These are phyloP conservation scores for Phyllosticta citriasiana DNA, from an alignment of 2,329 filamentous ascomycete species.

Conservation along the genomic window DNA sequence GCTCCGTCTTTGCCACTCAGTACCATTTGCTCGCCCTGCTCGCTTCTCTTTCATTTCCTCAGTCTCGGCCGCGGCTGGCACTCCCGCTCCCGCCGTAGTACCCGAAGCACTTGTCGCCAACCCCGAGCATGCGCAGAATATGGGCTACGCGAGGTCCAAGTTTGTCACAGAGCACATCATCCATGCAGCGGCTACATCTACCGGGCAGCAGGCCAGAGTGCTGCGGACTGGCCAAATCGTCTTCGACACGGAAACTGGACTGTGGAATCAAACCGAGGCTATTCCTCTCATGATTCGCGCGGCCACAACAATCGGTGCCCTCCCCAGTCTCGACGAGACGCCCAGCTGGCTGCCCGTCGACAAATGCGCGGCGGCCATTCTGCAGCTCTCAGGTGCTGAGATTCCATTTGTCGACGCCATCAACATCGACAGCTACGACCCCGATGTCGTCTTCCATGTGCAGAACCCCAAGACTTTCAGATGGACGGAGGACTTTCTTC, in stretches of 20 bases:
- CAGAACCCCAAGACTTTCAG: conserved; percentile 40
- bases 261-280: conserved; percentile 42
- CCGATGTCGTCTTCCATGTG: conserved; percentile 34
- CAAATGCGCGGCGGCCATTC: conserved; percentile 31
- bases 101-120: conserved; percentile 28
- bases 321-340: conserved; percentile 35
- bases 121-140: conserved; percentile 34
- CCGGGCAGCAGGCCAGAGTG: conserved; percentile 22
- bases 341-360: conserved; percentile 33
- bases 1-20: conserved; percentile 28
- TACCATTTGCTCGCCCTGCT: conserved; percentile 24
- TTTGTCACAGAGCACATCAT: conserved; percentile 40
- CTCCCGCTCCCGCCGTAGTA: conserved; percentile 22
- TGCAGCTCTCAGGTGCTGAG: conserved; percentile 23
- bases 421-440: background rate
- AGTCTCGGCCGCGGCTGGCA: conserved; percentile 32
- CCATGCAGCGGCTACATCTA: conserved; percentile 10
- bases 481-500: conserved; percentile 46
- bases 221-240: conserved; percentile 38
- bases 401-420: background rate
- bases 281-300: conserved; percentile 41
- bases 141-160: conserved; percentile 45
- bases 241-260: conserved; percentile 35
- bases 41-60: conserved; percentile 38
- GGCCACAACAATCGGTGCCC: conserved; percentile 35